Conservation (phyloP, 208 protist species). For the Wallacemonas sp. region DNA sequence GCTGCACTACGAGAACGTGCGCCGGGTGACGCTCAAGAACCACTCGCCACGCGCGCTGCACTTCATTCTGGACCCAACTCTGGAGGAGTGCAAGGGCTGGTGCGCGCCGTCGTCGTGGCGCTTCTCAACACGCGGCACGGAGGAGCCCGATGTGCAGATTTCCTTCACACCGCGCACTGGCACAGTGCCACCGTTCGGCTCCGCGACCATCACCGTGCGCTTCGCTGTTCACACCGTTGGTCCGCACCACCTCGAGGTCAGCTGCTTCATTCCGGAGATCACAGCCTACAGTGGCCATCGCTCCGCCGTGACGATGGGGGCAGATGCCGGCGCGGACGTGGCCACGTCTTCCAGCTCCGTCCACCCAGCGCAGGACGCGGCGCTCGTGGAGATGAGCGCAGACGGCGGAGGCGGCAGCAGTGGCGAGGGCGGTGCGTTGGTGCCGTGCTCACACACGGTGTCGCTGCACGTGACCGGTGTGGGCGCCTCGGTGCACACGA, state of each 20-base stretch:
- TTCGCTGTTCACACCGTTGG: slow-evolving; percentile 67
- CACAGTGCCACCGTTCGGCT: slow-evolving; percentile 44
- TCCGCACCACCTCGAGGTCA: slow-evolving; percentile 41
- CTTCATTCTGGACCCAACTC: slow-evolving; percentile 72
- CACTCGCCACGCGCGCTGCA: slow-evolving; percentile 62
- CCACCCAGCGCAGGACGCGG: background rate
- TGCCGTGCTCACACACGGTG: slow-evolving; percentile 36
- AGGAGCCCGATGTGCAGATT: slow-evolving; percentile 43
- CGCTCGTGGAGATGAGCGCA: background rate
- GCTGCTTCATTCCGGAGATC: slow-evolving; percentile 77
- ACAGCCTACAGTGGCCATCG: slow-evolving; percentile 1
- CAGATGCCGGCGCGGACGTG: background rate
- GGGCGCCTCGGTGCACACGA: slow-evolving; percentile 73
- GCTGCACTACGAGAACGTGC: slow-evolving; percentile 58
- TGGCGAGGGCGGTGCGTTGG: background rate
- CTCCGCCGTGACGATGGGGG: slow-evolving; percentile 8
- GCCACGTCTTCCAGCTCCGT: background rate
- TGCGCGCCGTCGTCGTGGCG: slow-evolving; percentile 24
- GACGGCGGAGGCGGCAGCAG: background rate
- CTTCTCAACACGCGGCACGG: slow-evolving; percentile 25
- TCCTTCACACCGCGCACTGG: slow-evolving; percentile 70
- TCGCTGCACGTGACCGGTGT: slow-evolving; percentile 63
- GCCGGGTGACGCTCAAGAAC: slow-evolving; percentile 77
- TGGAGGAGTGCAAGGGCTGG: slow-evolving; percentile 32
- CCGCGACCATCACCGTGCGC: slow-evolving; percentile 48